Evolutionary conservation across 2,329 filamentous ascomycete species (phyloP).

Genomic region (Pleoardoris graminearum): DNA sequence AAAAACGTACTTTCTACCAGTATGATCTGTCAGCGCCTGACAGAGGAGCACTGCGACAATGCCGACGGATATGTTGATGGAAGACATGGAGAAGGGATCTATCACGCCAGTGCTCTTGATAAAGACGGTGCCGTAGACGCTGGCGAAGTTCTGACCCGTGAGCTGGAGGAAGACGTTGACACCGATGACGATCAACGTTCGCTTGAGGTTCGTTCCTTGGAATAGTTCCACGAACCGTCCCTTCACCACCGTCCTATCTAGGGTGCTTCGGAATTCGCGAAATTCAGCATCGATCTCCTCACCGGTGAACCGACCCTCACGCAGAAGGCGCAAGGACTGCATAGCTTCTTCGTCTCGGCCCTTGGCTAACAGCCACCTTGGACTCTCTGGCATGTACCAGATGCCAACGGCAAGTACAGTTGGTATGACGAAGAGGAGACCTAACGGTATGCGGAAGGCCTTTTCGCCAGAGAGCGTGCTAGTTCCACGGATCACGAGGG

Average conservation of each 20-base stretch:
- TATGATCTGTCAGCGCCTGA: constrained; percentile 2
- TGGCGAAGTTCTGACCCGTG: constrained; percentile 20
- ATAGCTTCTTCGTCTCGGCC: constrained; percentile 50
- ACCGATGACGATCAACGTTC: constrained; percentile 11
- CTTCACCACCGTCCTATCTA: constrained; percentile 12
- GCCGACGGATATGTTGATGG: constrained; percentile 6
- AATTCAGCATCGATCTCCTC: constrained; percentile 10
- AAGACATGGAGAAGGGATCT: constrained; percentile 12
- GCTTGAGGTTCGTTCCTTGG: constrained; percentile 10
- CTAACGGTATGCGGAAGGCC: constrained; percentile 4
- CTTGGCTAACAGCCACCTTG: constrained; percentile 21
- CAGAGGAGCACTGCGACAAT: constrained; percentile 8
- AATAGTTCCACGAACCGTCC: constrained; percentile 14
- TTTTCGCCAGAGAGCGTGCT: constrained; percentile 5
- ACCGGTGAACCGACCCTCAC: constrained; percentile 9
- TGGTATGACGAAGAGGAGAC: constrained; percentile 10
- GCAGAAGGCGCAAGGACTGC: constrained; percentile 1
- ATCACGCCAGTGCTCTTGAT: constrained; percentile 17
- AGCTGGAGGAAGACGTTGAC: constrained; percentile 18
- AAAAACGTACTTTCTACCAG: constrained; percentile 9
- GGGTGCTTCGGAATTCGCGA: constrained; percentile 12
- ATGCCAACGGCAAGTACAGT: constrained; percentile 26
- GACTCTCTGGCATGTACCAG: constrained; percentile 23
- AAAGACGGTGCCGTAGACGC: constrained; percentile 21
- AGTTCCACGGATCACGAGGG: constrained; percentile 8